Conservation (phyloP, 2,329 filamentous ascomycete genomes). For the Mycosphaerella sp. region DNA sequence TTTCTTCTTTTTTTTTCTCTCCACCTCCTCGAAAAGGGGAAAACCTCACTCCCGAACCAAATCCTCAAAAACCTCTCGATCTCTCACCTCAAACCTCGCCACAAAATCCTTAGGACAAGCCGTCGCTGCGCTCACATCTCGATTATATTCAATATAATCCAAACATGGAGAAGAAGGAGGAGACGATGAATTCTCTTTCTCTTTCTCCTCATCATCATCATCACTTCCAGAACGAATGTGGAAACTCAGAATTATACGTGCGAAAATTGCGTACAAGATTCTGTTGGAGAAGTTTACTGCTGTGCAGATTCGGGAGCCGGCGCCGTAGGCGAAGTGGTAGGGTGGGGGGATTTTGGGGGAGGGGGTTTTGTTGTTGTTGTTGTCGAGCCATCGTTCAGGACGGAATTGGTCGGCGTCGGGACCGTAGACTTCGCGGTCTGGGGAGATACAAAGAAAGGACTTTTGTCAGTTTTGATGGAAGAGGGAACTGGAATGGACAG, state of each 20-base stretch:
- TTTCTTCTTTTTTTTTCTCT: no score
- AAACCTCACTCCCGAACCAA: no score
- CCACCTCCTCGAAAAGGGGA: no score
- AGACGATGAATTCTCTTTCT: no score
- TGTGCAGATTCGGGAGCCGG: conserved; percentile 1
- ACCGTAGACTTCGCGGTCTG: conserved; percentile 4
- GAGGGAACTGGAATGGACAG: no score
- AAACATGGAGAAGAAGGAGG: not conserved
- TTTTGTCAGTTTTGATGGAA: no score
- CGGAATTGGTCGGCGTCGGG: conserved; percentile 12
- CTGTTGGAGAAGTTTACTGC: conserved; percentile 2
- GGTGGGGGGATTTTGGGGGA: conserved; percentile 15
- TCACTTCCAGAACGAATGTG: not conserved
- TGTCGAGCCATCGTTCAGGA: conserved; percentile 23
- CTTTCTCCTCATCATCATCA: no score
- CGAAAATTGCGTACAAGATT: not conserved
- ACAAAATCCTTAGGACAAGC: conserved; percentile 4
- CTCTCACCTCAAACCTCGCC: not conserved
- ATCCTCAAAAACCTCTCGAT: not conserved
- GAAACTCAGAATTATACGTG: not conserved
- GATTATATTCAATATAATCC: conserved; percentile 4
- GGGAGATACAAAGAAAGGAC: no score
- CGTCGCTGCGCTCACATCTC: not conserved
- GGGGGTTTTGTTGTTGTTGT: no score
- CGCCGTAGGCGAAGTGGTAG: conserved; percentile 2